phyloP scores from a whole-genome alignment of 345 rosid species.

The Geranium rotundifolium region DNA sequence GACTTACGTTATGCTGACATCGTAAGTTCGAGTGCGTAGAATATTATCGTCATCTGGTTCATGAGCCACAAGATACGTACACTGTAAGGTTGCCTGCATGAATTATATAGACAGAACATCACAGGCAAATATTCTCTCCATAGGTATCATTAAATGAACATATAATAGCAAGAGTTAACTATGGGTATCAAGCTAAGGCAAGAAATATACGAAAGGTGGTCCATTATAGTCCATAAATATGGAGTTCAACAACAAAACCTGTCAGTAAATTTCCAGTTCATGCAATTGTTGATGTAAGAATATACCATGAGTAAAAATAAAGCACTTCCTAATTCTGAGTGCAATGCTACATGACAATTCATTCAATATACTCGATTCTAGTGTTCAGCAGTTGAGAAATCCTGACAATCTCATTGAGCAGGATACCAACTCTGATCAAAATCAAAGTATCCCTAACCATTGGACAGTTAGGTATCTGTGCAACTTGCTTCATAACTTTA shows the following conservation, averaged over 20 bases:
- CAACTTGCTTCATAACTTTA: neutral
- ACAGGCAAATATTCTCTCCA: neutral
- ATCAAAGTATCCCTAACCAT: neutral
- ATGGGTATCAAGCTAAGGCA: neutral
- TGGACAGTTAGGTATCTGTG: neutral
- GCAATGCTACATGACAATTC: neutral
- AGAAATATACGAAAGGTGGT: neutral
- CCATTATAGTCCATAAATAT: neutral
- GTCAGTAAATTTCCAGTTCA: neutral
- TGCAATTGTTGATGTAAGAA: neutral
- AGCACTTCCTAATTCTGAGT: neutral
- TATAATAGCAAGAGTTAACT: neutral
- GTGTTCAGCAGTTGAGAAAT: neutral
- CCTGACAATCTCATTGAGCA: neutral
- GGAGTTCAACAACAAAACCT: too few species aligned
- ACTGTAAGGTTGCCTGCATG: constrained; percentile 71
- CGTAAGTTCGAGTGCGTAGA: constrained; percentile 89
- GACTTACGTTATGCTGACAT: constrained; percentile 94
- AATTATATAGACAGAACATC: neutral
- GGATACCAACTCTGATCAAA: neutral
- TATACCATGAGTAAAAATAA: neutral
- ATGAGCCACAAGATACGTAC: constrained; percentile 66
- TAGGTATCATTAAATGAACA: neutral
- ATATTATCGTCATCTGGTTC: constrained; percentile 91
- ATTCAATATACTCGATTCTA: neutral